phyloP scores from a whole-genome alignment of 1,284 basidiomycete species.

The Ganoderma resinaceum region DNA sequence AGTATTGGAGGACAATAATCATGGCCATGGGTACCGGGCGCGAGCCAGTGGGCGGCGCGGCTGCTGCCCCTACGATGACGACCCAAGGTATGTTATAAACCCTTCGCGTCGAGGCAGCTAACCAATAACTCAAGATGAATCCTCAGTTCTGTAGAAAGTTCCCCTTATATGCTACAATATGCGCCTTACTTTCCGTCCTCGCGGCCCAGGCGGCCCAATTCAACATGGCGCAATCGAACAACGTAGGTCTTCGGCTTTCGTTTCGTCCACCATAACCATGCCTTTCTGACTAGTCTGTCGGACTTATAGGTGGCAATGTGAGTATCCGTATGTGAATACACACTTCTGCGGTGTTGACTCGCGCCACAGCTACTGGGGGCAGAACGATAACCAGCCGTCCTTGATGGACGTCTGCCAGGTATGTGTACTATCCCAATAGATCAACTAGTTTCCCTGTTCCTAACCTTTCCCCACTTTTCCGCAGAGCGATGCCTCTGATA shows the following conservation, averaged over 20 bases:
- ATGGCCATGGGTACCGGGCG: not conserved
- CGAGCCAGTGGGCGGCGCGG: not conserved
- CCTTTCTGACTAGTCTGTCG: not conserved
- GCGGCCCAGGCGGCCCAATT: conserved; percentile 29
- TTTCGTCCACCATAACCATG: not conserved
- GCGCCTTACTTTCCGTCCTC: conserved; percentile 15
- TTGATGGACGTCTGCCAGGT: conserved; percentile 3
- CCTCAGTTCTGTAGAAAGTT: not conserved
- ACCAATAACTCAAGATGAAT: not conserved
- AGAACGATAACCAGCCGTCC: not conserved
- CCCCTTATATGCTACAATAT: conserved; percentile 13
- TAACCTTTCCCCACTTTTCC: conserved; percentile 48
- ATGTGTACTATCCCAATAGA: not conserved
- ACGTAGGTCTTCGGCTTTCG: conserved; percentile 28
- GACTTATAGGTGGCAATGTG: not conserved
- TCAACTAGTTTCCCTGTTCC: not conserved
- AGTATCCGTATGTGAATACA: not conserved
- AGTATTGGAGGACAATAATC: not conserved
- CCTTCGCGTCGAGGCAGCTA: not conserved
- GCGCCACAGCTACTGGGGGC: conserved; percentile 19
- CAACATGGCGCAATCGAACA: conserved; percentile 35
- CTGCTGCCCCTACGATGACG: not conserved
- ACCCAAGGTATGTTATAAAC: not conserved
- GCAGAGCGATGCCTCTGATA: conserved; percentile 41
- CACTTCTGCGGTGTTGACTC: not conserved